A percentile compares a stretch with the other conserved stretches of the same genome.
Evolutionary conservation across 2,329 filamentous ascomycete species (phyloP).

Genomic region (Beauveria varroae): DNA sequence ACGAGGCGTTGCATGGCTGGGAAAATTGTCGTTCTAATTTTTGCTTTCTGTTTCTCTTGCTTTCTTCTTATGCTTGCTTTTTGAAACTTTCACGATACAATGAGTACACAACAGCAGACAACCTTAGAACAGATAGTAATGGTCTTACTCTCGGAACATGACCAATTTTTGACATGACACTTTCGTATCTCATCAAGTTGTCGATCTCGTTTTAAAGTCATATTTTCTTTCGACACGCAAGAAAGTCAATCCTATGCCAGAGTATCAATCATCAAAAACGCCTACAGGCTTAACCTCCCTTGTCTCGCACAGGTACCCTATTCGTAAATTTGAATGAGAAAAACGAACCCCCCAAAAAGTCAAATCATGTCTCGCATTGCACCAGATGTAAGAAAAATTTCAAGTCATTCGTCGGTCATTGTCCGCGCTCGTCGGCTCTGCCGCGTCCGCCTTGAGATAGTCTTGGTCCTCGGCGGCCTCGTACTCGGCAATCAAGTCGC

Average conservation of each 20-base stretch:
- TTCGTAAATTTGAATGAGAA: background rate
- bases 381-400: no score
- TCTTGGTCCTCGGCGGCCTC: constrained; percentile 88
- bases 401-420: constrained; percentile 42
- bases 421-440: constrained; percentile 44
- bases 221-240: no score
- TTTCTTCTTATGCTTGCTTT: background rate
- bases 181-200: no score
- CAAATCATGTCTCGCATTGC: no score
- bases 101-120: background rate
- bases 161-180: no score
- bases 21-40: background rate
- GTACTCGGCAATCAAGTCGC: constrained; percentile 87
- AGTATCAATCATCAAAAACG: no score
- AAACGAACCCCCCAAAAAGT: background rate
- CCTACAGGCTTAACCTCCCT: no score
- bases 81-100: background rate
- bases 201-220: no score
- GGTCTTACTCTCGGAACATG: background rate
- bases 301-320: no score
- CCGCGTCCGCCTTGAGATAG: constrained; percentile 72
- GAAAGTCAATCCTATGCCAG: no score
- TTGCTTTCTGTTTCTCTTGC: background rate
- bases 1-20: constrained; percentile 5
- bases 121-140: background rate